Conservation (phyloP, 2,329 filamentous ascomycete species). For the Neospermospora avenae region DNA sequence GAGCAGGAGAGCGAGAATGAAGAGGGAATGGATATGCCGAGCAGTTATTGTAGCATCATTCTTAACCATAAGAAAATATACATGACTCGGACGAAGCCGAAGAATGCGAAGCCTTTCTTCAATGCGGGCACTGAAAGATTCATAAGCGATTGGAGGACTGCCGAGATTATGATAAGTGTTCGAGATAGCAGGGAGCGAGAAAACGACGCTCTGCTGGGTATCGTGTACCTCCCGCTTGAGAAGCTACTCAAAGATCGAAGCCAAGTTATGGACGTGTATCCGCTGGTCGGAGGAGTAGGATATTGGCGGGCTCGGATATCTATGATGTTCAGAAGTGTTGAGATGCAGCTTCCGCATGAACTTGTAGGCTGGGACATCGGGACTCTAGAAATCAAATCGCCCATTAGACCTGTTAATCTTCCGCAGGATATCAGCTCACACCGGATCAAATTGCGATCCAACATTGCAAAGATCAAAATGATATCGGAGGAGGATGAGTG, state of each 20-base stretch:
- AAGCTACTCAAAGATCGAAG: conserved; percentile 60
- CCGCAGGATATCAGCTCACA: conserved; percentile 47
- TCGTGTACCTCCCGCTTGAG: conserved; percentile 63
- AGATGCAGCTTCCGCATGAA: conserved; percentile 56
- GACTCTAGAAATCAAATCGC: conserved; percentile 60
- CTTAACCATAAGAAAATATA: conserved; percentile 69
- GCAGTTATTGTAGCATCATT: conserved; percentile 69
- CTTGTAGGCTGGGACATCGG: conserved; percentile 70
- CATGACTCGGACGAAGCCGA: conserved; percentile 71
- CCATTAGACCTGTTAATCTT: conserved; percentile 42
- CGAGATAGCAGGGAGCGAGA: conserved; percentile 67
- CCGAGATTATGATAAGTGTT: conserved; percentile 66
- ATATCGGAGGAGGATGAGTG: conserved; percentile 45
- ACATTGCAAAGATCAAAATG: conserved; percentile 55
- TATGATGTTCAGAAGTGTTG: conserved; percentile 69
- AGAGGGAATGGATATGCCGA: conserved; percentile 61
- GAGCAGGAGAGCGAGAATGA: conserved; percentile 59
- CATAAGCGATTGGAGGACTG: conserved; percentile 62
- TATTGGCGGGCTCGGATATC: conserved; percentile 67
- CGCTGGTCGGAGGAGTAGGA: conserved; percentile 68
- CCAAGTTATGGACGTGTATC: conserved; percentile 64
- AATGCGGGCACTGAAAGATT: conserved; percentile 74
- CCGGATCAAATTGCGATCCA: conserved; percentile 54
- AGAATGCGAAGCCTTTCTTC: conserved; percentile 75
- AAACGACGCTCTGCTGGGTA: conserved; percentile 65